A percentile compares a stretch with the other conserved stretches of the same genome.
Conservation (phyloP, 768 basidiomycete species). For the Lanmaoa rubissima region DNA sequence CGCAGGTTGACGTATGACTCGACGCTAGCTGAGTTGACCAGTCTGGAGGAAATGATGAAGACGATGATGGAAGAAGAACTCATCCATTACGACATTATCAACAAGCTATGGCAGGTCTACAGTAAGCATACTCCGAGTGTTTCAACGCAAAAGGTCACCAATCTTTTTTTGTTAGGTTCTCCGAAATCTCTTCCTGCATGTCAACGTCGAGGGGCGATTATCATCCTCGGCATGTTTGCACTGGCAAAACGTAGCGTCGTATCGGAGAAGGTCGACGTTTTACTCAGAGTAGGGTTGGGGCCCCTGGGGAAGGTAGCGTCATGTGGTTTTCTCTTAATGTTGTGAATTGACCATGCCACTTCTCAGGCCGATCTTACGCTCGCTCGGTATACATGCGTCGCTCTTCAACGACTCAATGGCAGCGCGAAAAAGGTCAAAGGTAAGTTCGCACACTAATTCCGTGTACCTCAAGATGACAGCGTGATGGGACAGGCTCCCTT, state of each 20-base stretch:
- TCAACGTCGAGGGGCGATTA: slow-evolving; percentile 93
- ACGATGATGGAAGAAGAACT: slow-evolving; percentile 91
- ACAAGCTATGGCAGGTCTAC: slow-evolving; percentile 95
- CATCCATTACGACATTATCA: slow-evolving; percentile 80
- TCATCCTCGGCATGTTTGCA: slow-evolving; percentile 96
- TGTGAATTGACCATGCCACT: neutral
- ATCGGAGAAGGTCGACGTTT: slow-evolving; percentile 75
- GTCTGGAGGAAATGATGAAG: slow-evolving; percentile 94
- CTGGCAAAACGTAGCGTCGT: slow-evolving; percentile 77
- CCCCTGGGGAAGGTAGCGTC: slow-evolving; percentile 69
- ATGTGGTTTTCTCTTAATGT: neutral
- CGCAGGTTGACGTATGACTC: slow-evolving; percentile 85
- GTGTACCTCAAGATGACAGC: neutral
- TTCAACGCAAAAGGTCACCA: neutral
- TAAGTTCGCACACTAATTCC: slow-evolving; percentile 21
- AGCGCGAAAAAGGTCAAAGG: slow-evolving; percentile 98
- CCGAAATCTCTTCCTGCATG: slow-evolving; percentile 69
- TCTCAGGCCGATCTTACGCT: slow-evolving; percentile 80
- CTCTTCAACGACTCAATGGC: slow-evolving; percentile 87
- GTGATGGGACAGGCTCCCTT: slow-evolving; percentile 66
- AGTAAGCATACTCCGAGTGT: slow-evolving; percentile 47
- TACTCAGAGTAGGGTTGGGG: slow-evolving; percentile 87
- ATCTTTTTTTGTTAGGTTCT: slow-evolving; percentile 50
- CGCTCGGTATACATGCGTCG: slow-evolving; percentile 91
- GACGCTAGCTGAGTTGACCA: slow-evolving; percentile 92